Conservation (phyloP, 306 rosid species). For the Quercus aquifolioides region DNA sequence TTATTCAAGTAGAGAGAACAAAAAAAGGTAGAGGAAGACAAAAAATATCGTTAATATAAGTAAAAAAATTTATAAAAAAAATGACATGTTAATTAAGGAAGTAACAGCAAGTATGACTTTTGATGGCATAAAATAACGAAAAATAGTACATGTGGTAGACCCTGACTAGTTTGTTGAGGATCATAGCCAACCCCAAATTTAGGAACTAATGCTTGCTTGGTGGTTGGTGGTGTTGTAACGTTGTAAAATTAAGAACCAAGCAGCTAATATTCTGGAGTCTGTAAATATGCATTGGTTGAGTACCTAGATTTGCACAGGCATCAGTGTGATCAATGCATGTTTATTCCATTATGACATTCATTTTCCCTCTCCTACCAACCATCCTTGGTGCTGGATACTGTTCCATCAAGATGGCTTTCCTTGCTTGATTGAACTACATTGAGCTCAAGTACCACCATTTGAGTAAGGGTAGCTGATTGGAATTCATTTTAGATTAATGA, state of each 20-base stretch:
- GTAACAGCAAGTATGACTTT: no score
- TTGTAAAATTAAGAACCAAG: background rate
- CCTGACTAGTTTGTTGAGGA: no score
- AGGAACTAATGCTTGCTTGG: no score
- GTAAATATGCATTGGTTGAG: background rate
- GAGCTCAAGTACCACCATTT: background rate
- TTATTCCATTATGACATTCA: background rate
- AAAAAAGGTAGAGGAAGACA: no score
- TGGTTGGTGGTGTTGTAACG: background rate
- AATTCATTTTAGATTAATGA: background rate
- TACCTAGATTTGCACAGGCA: background rate
- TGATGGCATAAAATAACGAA: no score
- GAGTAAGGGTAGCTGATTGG: background rate
- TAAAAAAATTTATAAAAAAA: no score
- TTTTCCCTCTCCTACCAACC: slow-evolving; percentile 1
- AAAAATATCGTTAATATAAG: no score
- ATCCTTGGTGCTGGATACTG: background rate
- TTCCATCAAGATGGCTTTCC: background rate
- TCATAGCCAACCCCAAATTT: no score
- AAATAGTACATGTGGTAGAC: no score
- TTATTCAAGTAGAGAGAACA: no score
- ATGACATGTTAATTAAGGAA: no score
- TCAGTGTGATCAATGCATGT: background rate
- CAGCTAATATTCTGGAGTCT: background rate
- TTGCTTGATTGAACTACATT: background rate